phyloP scores from a whole-genome alignment of 805 yeast species.

The Monosporozyma unispora region DNA sequence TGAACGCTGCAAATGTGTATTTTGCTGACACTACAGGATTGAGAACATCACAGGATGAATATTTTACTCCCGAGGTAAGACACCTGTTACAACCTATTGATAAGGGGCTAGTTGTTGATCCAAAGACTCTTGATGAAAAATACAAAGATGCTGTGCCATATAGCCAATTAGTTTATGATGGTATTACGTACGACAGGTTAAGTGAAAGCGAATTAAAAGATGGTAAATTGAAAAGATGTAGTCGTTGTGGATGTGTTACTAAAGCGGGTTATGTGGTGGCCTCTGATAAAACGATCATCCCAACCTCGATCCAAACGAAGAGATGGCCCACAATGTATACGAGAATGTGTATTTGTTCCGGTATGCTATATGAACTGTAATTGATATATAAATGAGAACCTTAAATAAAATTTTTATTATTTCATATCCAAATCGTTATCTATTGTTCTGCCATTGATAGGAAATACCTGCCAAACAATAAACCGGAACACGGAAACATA shows the following conservation, averaged over 20 bases:
- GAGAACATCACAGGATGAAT: constrained; percentile 24
- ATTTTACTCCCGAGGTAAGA: constrained; percentile 25
- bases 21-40: constrained; percentile 27
- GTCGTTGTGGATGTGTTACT: constrained; percentile 45
- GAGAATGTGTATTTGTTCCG: constrained; percentile 30
- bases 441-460: no score
- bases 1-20: constrained; percentile 24
- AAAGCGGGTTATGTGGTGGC: constrained; percentile 29
- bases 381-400: background rate
- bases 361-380: constrained; percentile 24
- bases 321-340: constrained; percentile 32
- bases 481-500: no score
- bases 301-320: constrained; percentile 27
- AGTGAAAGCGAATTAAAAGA: constrained; percentile 14
- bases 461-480: no score
- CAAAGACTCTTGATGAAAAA: constrained; percentile 41
- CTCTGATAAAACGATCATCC: constrained; percentile 28
- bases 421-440: no score
- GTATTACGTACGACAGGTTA: constrained; percentile 26
- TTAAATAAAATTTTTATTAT: no score
- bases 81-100: constrained; percentile 31
- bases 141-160: constrained; percentile 27
- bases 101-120: constrained; percentile 40
- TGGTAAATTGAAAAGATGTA: constrained; percentile 36
- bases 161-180: constrained; percentile 29